Percentiles rank a stretch among this genome's conserved stretches.
These are phyloP conservation scores for Scutellaria galericulata DNA, from an alignment of 257 asterid genomes.

Conservation along the genomic window DNA sequence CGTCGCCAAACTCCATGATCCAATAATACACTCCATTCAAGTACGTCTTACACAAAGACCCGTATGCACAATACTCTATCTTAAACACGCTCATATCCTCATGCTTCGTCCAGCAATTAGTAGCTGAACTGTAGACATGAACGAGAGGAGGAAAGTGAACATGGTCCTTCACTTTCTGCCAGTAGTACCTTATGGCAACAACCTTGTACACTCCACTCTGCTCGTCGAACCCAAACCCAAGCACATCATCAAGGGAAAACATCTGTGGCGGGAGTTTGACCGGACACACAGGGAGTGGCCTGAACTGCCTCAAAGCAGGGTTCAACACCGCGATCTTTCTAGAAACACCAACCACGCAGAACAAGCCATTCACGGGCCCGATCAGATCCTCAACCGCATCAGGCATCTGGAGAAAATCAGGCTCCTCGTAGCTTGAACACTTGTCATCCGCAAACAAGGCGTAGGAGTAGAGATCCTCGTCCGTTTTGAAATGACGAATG, in stretches of 20 bases:
- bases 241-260: constrained; percentile 26
- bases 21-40: constrained; percentile 55
- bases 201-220: constrained; percentile 46
- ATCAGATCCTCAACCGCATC: constrained; percentile 33
- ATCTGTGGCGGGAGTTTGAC: neutral
- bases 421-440: constrained; percentile 34
- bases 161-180: constrained; percentile 27
- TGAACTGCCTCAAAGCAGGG: constrained; percentile 50
- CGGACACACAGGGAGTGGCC: constrained; percentile 38
- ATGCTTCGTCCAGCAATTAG: constrained; percentile 46
- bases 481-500: constrained; percentile 38
- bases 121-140: constrained; percentile 42
- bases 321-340: constrained; percentile 44
- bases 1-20: constrained; percentile 33
- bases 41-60: constrained; percentile 46
- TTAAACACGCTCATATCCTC: constrained; percentile 36
- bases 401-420: constrained; percentile 44
- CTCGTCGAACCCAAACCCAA: constrained; percentile 51
- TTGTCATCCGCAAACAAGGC: constrained; percentile 39
- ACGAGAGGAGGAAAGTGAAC: constrained; percentile 26
- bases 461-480: constrained; percentile 33
- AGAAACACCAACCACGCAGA: constrained; percentile 32
- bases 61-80: constrained; percentile 20
- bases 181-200: constrained; percentile 39
- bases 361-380: constrained; percentile 56